These are phyloP conservation scores for Zoysia matrella DNA, from an alignment of 202 grass and related monocot genomes.

Conservation along the genomic window DNA sequence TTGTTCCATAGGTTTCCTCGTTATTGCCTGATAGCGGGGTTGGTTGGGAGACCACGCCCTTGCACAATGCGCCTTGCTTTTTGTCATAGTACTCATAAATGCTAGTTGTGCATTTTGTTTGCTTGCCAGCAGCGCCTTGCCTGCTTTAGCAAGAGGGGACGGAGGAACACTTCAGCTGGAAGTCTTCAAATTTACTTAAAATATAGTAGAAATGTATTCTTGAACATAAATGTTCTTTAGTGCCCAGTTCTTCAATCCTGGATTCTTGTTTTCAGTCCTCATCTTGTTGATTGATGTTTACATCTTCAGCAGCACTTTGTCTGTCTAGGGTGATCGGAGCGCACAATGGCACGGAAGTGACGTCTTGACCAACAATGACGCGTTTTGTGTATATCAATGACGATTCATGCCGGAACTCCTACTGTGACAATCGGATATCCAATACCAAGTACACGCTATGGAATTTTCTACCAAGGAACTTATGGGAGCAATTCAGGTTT, in stretches of 20 bases:
- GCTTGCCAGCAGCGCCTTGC: too few species aligned
- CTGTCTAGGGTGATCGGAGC: neutral
- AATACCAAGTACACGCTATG: conserved; percentile 90
- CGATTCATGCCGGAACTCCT: conserved; percentile 48
- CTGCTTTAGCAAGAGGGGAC: too few species aligned
- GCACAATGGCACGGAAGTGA: conserved; percentile 36
- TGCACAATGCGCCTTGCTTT: neutral
- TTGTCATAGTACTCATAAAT: neutral
- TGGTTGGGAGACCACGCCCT: neutral
- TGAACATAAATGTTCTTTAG: neutral
- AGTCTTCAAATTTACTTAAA: neutral
- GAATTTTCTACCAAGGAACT: conserved; percentile 89
- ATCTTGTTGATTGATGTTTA: neutral
- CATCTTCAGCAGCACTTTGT: conserved; percentile 7
- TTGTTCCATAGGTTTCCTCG: neutral
- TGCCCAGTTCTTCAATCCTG: neutral
- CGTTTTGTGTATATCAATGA: conserved; percentile 84
- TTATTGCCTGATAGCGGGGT: neutral
- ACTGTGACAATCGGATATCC: conserved; percentile 74
- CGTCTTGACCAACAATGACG: conserved; percentile 55
- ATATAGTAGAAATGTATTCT: neutral
- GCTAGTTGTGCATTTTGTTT: neutral
- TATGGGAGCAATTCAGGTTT: conserved; percentile 97
- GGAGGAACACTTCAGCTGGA: neutral
- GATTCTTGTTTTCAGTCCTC: neutral